phyloP scores from a whole-genome alignment of 352 stramenopile genomes.

The Phytopythium litorale region DNA sequence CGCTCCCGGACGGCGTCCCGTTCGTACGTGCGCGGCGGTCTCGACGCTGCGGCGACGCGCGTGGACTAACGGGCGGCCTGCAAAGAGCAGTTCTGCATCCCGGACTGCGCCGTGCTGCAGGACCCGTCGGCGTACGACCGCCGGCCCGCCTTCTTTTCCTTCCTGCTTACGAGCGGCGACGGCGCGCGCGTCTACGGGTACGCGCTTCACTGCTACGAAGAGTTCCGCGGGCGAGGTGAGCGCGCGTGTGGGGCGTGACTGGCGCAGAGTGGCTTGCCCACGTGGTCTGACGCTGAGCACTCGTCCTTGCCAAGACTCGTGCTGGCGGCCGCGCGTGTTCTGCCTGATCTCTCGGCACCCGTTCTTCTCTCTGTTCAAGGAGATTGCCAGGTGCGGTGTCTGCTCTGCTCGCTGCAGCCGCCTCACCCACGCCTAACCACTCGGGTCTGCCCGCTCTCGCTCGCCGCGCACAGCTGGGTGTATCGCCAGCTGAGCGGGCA shows the following conservation, averaged over 20 bases:
- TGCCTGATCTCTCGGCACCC: constrained; percentile 80
- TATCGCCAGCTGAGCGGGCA: constrained; percentile 34
- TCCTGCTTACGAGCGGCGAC: constrained; percentile 73
- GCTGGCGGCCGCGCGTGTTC: constrained; percentile 55
- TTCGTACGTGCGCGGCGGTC: constrained; percentile 44
- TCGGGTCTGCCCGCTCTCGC: not conserved
- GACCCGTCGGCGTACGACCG: constrained; percentile 49
- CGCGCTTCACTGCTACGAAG: constrained; percentile 57
- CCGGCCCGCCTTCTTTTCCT: constrained; percentile 75
- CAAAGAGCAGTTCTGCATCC: constrained; percentile 63
- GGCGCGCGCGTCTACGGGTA: constrained; percentile 69
- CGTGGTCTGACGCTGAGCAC: too few species aligned
- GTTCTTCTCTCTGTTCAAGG: constrained; percentile 81
- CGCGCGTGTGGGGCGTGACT: not conserved
- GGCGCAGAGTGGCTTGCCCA: not conserved
- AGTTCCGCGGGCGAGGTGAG: constrained; percentile 15
- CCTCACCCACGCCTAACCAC: not conserved
- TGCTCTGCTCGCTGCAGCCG: not conserved
- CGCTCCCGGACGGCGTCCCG: constrained; percentile 57
- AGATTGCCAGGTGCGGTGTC: constrained; percentile 50
- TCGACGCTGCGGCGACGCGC: not conserved
- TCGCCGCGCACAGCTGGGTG: constrained; percentile 36
- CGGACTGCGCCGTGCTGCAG: constrained; percentile 39
- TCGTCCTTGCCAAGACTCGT: constrained; percentile 6
- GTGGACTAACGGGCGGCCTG: not conserved